Conservation (phyloP, 257 asterid genomes). For the Gentiana straminea region DNA sequence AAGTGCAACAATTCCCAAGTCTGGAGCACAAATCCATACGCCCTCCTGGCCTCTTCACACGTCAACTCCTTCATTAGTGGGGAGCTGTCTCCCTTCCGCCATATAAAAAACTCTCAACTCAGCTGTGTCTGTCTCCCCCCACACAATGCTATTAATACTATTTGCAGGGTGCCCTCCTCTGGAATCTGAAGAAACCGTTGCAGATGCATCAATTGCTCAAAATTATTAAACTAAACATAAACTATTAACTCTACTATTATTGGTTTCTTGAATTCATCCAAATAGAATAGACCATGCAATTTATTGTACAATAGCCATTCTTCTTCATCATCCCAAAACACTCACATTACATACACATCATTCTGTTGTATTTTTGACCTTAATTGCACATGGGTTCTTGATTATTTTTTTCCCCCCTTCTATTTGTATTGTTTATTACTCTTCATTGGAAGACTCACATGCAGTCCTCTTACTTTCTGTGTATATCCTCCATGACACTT, state of each 20-base stretch:
- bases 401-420: conserved; percentile 11
- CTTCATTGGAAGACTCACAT: conserved; percentile 26
- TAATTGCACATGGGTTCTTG: conserved; percentile 34
- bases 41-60: conserved; percentile 6
- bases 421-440: conserved; percentile 3
- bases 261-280: conserved; percentile 12
- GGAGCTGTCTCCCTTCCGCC: conserved; percentile 20
- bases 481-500: conserved; percentile 30
- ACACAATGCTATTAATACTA: background rate
- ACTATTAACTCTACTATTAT: too few relatives aligned
- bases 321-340: background rate
- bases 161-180: too few relatives aligned
- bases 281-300: background rate
- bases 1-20: background rate
- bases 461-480: conserved; percentile 40
- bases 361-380: conserved; percentile 27
- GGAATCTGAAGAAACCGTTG: background rate
- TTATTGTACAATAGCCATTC: background rate
- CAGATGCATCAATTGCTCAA: conserved; percentile 1
- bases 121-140: conserved; percentile 5
- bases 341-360: background rate
- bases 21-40: too few relatives aligned
- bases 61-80: conserved; percentile 37
- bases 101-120: conserved; percentile 14
- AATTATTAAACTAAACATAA: too few relatives aligned